These are phyloP conservation scores for Pelargonium nanum DNA, from an alignment of 345 rosid species.

Conservation along the genomic window DNA sequence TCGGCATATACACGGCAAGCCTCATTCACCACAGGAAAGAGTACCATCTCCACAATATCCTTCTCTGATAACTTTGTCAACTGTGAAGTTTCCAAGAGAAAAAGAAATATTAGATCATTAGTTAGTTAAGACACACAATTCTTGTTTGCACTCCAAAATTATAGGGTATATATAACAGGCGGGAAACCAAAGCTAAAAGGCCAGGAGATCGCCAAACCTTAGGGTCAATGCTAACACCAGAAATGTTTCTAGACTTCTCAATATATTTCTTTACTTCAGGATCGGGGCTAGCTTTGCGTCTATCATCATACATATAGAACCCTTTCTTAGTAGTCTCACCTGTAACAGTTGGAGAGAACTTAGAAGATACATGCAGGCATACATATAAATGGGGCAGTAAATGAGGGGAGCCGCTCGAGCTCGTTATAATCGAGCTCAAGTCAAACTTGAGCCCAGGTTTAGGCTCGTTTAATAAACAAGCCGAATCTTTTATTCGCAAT, in stretches of 20 bases:
- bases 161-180: neutral
- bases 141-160: neutral
- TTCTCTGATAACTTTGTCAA: conserved; percentile 53
- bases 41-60: conserved; percentile 85
- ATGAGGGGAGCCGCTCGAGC: no score
- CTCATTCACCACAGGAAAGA: conserved; percentile 93
- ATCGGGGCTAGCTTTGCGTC: conserved; percentile 82
- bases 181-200: conserved; percentile 1
- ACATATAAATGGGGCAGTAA: no score
- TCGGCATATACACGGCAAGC: conserved; percentile 87
- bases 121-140: neutral
- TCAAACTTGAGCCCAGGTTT: no score
- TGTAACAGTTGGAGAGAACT: conserved; percentile 18
- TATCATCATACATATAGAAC: conserved; percentile 68
- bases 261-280: conserved; percentile 65
- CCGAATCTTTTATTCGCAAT: no score
- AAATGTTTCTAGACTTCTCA: conserved; percentile 70
- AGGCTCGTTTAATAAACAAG: no score
- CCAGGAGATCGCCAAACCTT: conserved; percentile 36
- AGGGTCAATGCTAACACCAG: conserved; percentile 61
- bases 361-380: neutral
- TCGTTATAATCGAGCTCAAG: no score
- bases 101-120: neutral
- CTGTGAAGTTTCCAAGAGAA: conserved; percentile 25
- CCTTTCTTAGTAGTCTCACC: conserved; percentile 85